phyloP scores from a whole-genome alignment of 768 basidiomycete species.

The Amanita molliuscula region DNA sequence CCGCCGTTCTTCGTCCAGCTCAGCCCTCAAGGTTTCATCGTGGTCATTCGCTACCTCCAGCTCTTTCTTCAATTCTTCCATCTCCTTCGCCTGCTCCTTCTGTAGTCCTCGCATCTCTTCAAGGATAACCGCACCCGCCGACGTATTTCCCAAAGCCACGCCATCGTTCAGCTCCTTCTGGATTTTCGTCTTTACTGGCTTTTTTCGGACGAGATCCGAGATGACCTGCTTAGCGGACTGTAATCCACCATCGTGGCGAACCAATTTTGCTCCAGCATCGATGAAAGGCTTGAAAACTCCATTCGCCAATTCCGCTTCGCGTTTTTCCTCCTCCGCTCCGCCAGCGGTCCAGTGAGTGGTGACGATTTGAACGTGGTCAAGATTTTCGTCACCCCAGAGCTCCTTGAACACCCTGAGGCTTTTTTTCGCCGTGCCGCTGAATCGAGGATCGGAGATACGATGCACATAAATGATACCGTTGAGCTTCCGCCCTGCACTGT shows the following conservation, averaged over 20 bases:
- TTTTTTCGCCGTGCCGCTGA: conserved; percentile 28
- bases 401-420: conserved; percentile 37
- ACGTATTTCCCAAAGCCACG: conserved; percentile 23
- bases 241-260: conserved; percentile 24
- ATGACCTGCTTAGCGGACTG: conserved; percentile 22
- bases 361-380: conserved; percentile 34
- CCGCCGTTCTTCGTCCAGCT: conserved; percentile 4
- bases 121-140: conserved; percentile 16
- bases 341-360: conserved; percentile 36
- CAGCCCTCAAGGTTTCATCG: conserved; percentile 5
- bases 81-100: conserved; percentile 8
- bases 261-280: conserved; percentile 24
- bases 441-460: conserved; percentile 26
- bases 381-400: conserved; percentile 31
- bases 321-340: conserved; percentile 14
- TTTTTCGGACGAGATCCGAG: conserved; percentile 15
- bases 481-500: conserved; percentile 16
- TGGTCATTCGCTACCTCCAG: conserved; percentile 7
- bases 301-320: conserved; percentile 24
- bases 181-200: conserved; percentile 9
- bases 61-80: conserved; percentile 8
- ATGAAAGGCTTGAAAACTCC: conserved; percentile 29
- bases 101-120: conserved; percentile 9
- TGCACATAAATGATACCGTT: conserved; percentile 32
- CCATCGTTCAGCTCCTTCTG: conserved; percentile 12